Evolutionary conservation across 345 rosid genomes (phyloP).

Genomic region (Eucalyptus polyanthemos): DNA sequence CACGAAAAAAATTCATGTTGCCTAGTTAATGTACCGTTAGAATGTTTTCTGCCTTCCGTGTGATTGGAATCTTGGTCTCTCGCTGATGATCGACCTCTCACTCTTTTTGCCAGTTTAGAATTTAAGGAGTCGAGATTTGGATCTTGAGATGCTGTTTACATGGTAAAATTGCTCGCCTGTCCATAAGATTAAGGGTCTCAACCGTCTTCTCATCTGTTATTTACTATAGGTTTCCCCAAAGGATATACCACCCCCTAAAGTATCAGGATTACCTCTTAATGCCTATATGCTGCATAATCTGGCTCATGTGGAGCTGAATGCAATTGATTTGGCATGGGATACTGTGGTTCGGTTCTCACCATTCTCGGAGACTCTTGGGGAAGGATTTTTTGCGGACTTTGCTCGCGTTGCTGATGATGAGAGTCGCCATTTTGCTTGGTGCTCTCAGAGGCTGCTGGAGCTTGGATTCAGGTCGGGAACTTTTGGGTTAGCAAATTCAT

Average conservation of each 20-base stretch:
- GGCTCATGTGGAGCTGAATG: constrained; percentile 93
- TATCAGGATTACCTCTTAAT: constrained; percentile 73
- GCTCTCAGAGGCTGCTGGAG: constrained; percentile 80
- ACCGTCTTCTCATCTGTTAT: neutral
- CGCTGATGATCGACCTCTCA: neutral
- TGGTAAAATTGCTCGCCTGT: neutral
- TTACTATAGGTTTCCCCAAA: constrained; percentile 56
- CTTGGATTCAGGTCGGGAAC: constrained; percentile 67
- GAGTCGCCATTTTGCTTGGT: constrained; percentile 94
- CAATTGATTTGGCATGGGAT: constrained; percentile 97
- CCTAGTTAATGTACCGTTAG: neutral
- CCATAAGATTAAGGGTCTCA: neutral
- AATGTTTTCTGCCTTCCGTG: neutral
- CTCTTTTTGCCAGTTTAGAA: neutral
- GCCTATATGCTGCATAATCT: constrained; percentile 90
- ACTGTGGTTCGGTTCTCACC: constrained; percentile 90
- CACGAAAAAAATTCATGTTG: neutral
- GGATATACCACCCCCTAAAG: constrained; percentile 61
- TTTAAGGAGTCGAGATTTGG: neutral
- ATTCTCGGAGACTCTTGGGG: constrained; percentile 39
- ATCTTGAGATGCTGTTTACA: neutral
- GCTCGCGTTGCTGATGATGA: constrained; percentile 97
- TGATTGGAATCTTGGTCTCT: neutral
- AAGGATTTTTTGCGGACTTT: constrained; percentile 76
- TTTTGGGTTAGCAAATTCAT: neutral